phyloP scores from a whole-genome alignment of 2,329 filamentous ascomycete species.

The Fusarium goolgardi region DNA sequence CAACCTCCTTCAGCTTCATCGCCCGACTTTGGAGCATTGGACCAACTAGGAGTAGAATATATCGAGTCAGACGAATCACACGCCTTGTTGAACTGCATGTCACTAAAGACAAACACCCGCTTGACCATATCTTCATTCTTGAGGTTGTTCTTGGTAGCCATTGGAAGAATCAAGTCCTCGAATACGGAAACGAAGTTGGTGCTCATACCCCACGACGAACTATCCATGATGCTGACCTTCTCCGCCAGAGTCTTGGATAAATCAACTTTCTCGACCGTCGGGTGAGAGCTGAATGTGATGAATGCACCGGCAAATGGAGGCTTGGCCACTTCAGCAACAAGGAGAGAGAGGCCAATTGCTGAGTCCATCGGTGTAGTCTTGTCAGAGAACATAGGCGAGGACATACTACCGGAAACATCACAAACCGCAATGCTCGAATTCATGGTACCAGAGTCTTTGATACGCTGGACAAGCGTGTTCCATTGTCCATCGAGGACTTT shows the following conservation, averaged over 20 bases:
- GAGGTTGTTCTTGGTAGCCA: conserved; percentile 62
- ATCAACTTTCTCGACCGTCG: conserved; percentile 57
- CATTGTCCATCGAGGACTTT: conserved; percentile 64
- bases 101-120: conserved; percentile 69
- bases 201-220: conserved; percentile 54
- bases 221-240: conserved; percentile 53
- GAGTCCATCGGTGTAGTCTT: conserved; percentile 63
- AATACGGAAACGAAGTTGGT: conserved; percentile 69
- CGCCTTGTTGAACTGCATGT: conserved; percentile 68
- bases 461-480: conserved; percentile 67
- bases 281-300: conserved; percentile 63
- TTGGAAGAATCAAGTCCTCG: conserved; percentile 63
- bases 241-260: conserved; percentile 53
- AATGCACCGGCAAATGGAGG: conserved; percentile 66
- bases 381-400: conserved; percentile 53
- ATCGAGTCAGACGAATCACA: conserved; percentile 17
- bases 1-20: conserved; percentile 33
- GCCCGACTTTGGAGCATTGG: conserved; percentile 44
- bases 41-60: not conserved
- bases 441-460: conserved; percentile 66
- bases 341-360: conserved; percentile 66
- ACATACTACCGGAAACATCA: conserved; percentile 69
- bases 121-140: conserved; percentile 69
- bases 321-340: conserved; percentile 64
- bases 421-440: conserved; percentile 66